Evolutionary conservation across 2,329 filamentous ascomycete genomes (phyloP), one percentile per base, ranked within the genome.

Genomic region (Penicillium palitans): DNA sequence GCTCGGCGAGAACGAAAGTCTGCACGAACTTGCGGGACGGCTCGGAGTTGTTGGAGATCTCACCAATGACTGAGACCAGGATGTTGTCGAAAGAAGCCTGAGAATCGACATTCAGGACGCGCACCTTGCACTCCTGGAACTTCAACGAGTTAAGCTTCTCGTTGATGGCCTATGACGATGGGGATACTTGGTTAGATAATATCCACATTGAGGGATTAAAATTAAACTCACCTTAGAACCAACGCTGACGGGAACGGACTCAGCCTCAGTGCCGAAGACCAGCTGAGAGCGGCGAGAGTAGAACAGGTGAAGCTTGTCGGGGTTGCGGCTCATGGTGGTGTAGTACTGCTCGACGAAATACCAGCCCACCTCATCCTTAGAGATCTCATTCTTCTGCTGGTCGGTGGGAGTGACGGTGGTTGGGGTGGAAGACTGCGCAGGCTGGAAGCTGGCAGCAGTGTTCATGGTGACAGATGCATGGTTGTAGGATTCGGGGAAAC

Each of bases 331-430:
- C 73, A 99, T 81, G 62, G 92, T 99, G 68, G 91, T 98, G 81
- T 99, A 99, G 83, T 97, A 99, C 79, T 96, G 92, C 84, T 98
- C 93, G 59, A 99, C 95, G 69, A 99, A 99, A 81, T 93, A 98
- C 95, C 95, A 99, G 78, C 92, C 95, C 67, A 99, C 92, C 81
- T 98, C 91, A 76, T 96, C 92, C 82, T 96, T 97, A 69, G 80
- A 81, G 62, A 86, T 83, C 60, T 74, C 74, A 64, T 70, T 73
- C 66, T 78, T 78, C 63, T 72, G 65, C 51, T 65, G 65, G 13
- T 78, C 74, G 56, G 66, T 70, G 53, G 68, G 65, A 33, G 74
- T 70, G 51, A 70, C 71, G 61, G 76, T 76, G 40, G 73, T 71
- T 27, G 75, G 72, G 35, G 75, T 76, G 35, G 75, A 73, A 44